Conservation (phyloP, 176 grass and related monocot genomes). For the Pharus latifolius region DNA sequence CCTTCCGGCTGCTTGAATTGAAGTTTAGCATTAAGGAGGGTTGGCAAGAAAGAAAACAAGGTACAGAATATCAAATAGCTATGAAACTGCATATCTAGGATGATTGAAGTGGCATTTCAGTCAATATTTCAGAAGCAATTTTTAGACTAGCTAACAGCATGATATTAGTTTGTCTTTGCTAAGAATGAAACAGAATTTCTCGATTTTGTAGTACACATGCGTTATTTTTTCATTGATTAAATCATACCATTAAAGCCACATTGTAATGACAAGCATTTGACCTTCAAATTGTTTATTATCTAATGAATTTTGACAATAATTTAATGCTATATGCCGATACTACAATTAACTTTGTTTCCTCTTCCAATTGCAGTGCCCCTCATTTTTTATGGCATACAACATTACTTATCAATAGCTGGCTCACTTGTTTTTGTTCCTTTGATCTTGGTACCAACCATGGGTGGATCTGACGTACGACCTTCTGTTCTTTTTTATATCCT, state of each 20-base stretch:
- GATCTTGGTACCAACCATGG: constrained; percentile 92
- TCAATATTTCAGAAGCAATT: background rate
- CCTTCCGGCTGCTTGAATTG: background rate
- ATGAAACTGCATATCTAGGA: background rate
- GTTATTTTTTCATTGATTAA: background rate
- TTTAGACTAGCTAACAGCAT: background rate
- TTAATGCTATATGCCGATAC: background rate
- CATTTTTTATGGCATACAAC: constrained; percentile 88
- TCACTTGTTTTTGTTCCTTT: constrained; percentile 97
- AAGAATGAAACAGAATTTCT: background rate
- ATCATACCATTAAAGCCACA: no score
- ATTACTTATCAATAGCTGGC: constrained; percentile 93
- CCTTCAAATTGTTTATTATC: background rate
- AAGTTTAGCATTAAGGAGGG: background rate
- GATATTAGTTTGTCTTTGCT: background rate
- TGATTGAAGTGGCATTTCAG: background rate
- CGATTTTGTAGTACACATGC: background rate
- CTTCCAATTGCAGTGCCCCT: constrained; percentile 52
- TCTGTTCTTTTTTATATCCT: constrained; percentile 21
- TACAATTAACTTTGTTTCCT: constrained; percentile 14
- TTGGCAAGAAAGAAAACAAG: background rate
- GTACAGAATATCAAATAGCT: background rate
- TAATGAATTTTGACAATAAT: constrained; percentile 11
- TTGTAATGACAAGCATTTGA: background rate
- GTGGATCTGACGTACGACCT: constrained; percentile 82